These are phyloP conservation scores for Alternaria brassicae DNA, from an alignment of 2,329 filamentous ascomycete genomes.

Conservation along the genomic window DNA sequence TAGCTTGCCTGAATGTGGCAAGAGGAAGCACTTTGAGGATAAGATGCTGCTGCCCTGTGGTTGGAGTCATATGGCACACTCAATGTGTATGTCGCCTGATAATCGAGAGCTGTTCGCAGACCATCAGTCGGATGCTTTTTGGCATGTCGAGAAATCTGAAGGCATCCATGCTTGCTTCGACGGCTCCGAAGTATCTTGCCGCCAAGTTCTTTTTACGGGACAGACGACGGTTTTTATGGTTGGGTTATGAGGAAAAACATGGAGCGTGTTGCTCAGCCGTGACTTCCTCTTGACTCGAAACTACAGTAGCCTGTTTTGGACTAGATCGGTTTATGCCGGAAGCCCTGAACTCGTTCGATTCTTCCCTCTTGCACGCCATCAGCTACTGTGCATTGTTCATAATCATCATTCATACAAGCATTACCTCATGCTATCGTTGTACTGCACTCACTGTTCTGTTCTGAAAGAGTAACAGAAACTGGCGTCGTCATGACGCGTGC, in stretches of 20 bases:
- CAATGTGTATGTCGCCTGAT: neutral
- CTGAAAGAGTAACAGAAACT: neutral
- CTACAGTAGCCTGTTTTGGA: neutral
- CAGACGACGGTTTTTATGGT: neutral
- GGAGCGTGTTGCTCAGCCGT: neutral
- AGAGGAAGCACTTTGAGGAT: neutral
- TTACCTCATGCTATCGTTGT: neutral
- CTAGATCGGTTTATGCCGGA: neutral
- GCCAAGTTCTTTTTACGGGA: neutral
- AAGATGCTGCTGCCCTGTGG: neutral
- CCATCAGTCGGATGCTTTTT: constrained; percentile 17
- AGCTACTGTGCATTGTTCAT: neutral
- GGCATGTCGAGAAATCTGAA: constrained; percentile 34
- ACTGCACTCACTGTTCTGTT: neutral
- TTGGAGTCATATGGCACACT: no score
- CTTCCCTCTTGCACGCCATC: neutral
- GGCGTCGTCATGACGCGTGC: neutral
- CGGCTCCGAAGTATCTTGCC: no score
- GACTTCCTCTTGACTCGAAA: neutral
- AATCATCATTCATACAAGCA: neutral
- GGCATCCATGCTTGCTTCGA: neutral
- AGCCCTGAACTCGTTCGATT: neutral
- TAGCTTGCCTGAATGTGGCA: neutral
- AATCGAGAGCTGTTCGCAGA: constrained; percentile 17
- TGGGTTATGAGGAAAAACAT: neutral